Conservation (phyloP, 2,329 filamentous ascomycete genomes). For the Purpureocillium lavendulum region DNA sequence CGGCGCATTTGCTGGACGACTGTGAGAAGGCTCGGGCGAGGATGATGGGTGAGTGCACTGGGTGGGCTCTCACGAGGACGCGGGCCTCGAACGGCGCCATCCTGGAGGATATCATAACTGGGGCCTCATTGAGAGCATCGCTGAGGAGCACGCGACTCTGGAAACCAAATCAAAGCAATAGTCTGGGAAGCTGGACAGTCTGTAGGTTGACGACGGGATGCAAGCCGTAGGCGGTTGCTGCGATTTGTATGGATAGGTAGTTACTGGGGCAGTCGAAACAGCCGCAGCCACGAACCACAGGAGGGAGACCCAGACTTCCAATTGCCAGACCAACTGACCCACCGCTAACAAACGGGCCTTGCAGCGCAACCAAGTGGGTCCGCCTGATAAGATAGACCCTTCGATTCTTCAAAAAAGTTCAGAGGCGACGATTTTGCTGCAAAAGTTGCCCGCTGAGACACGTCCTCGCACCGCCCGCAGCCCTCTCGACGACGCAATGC, state of each 20-base stretch:
- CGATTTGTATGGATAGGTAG: too few species aligned
- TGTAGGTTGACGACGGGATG: too few species aligned
- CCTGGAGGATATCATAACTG: constrained; percentile 10
- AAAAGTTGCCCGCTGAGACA: background rate
- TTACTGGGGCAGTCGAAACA: too few species aligned
- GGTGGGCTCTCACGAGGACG: constrained; percentile 4
- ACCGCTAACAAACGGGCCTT: too few species aligned
- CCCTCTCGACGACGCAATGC: constrained; percentile 12
- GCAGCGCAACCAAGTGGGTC: constrained; percentile 4
- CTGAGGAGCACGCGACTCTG: too few species aligned
- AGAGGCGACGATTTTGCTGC: constrained; percentile 1
- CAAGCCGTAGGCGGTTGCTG: too few species aligned
- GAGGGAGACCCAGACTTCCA: too few species aligned
- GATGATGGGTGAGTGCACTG: background rate
- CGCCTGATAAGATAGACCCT: constrained; percentile 10
- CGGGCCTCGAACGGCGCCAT: constrained; percentile 7
- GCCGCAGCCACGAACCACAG: too few species aligned
- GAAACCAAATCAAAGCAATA: too few species aligned
- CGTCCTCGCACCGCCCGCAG: background rate
- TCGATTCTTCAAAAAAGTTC: constrained; percentile 5
- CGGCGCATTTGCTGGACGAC: constrained; percentile 23
- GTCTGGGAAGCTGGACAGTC: too few species aligned
- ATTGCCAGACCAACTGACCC: too few species aligned
- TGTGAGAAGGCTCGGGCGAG: constrained; percentile 14
- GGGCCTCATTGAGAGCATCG: too few species aligned